Base-by-base conservation (phyloP, 2,329 filamentous ascomycete genomes). In the Venturia oleaginea region DNA sequence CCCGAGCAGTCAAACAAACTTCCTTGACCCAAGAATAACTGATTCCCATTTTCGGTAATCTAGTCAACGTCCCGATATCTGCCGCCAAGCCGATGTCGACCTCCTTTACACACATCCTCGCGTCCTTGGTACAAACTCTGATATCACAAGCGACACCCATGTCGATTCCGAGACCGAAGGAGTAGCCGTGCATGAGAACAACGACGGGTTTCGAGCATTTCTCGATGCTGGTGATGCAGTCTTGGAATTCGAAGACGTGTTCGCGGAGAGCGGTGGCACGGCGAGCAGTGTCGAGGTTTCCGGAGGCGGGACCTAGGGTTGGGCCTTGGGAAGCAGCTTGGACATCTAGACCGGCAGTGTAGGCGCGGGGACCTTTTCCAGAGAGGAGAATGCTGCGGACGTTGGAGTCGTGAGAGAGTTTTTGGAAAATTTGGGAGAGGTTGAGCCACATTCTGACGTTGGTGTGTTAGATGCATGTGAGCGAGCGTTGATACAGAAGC, bases 301-400 rank as follows among this genome's bases (percentile, higher is more conserved):
- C 70, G 3, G 69, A 68, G 34, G 72, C 24, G 34, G 55, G 43
- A 24, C 57, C 72, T 22, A 84, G 71, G 24, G 84, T 71, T 1
- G 79, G 75, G 40, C 80, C 80, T 69, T 84, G 71, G 15, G 81
- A 81, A 15, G 89, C 88, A 8, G 87, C 86, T 72, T 73, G 71
- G 5, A 97, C 88, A 75, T 97, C 93, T 24, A 97, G 79, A 0
- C 93, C 93, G 0, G 90, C 82, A 2, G 90, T 92, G 78, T 97
- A 97, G 37, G 91, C 92, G 69, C 86, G 84, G 55, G 91, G 86
- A 48, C 93, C 93, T 24, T 89, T 87, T 63, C 90, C 92, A 32
- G 89, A 91, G 69, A 97, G 81, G 67, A 97, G 78, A 65, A 97
- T 83, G 67, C 84, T 86, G 67, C 93, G 89, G 64, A 96, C 84